phyloP scores from a whole-genome alignment of 1,139 yeast species.

The Candida buenavistaensis region DNA sequence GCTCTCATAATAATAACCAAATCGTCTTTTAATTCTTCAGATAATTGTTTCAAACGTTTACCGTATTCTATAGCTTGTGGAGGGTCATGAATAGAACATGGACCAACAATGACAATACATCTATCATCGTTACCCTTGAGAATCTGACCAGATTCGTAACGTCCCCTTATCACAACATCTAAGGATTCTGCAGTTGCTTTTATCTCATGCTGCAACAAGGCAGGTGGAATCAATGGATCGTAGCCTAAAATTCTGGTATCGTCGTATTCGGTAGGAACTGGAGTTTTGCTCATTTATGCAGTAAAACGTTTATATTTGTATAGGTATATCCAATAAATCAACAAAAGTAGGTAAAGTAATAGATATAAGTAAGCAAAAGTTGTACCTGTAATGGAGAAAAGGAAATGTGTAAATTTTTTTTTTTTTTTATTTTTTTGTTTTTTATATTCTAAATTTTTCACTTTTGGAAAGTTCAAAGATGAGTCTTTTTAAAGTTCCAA shows the following conservation, averaged over 20 bases:
- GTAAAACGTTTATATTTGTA: too few species aligned
- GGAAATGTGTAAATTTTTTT: too few species aligned
- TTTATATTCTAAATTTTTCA: too few species aligned
- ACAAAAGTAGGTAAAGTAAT: too few species aligned
- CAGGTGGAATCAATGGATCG: conserved; percentile 95
- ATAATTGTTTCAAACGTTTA: conserved; percentile 55
- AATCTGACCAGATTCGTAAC: conserved; percentile 72
- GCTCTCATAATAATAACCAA: conserved; percentile 94
- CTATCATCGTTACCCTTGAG: conserved; percentile 80
- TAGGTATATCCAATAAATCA: too few species aligned
- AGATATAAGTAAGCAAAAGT: too few species aligned
- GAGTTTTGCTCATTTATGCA: conserved; percentile 43
- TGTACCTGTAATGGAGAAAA: too few species aligned
- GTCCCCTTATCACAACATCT: conserved; percentile 66
- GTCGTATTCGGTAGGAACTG: conserved; percentile 73
- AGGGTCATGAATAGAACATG: conserved; percentile 96
- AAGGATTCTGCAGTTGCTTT: conserved; percentile 66
- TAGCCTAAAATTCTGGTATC: conserved; percentile 90
- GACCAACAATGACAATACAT: conserved; percentile 83
- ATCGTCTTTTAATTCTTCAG: conserved; percentile 69
- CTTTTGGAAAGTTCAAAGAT: too few species aligned
- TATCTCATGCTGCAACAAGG: conserved; percentile 84
- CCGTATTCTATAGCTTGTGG: conserved; percentile 90
- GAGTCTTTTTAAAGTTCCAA: too few species aligned
- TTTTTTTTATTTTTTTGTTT: too few species aligned